Percentiles rank a stretch among this genome's conserved stretches.
Conservation (phyloP, 140 eudicot genomes). For the Erigeron philadelphicus region DNA sequence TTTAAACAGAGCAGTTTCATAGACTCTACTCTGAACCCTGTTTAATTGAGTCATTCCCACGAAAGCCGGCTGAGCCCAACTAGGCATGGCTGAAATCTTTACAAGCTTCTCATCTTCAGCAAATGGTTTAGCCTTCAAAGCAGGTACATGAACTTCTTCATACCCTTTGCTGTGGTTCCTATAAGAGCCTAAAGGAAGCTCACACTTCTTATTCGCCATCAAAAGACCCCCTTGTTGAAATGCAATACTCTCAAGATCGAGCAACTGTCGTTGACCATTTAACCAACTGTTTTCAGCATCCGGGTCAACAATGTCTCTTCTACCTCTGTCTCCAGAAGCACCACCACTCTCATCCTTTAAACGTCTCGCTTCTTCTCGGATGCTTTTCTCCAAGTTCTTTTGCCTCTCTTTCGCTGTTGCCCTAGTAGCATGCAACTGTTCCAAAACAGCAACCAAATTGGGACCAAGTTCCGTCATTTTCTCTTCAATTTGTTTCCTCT, state of each 20-base stretch:
- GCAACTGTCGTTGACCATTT: conserved; percentile 72
- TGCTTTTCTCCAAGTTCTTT: conserved; percentile 73
- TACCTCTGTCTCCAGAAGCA: conserved; percentile 42
- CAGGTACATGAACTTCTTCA: conserved; percentile 92
- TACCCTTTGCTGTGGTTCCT: conserved; percentile 69
- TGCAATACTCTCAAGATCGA: conserved; percentile 74
- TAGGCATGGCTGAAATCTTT: conserved; percentile 70
- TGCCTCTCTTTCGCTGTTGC: conserved; percentile 80
- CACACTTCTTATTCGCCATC: conserved; percentile 71
- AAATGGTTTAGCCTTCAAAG: conserved; percentile 62
- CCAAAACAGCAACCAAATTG: conserved; percentile 61
- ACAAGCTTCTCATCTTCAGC: conserved; percentile 59
- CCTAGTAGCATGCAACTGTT: conserved; percentile 77
- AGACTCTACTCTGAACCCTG: conserved; percentile 88
- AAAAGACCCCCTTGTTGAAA: conserved; percentile 80
- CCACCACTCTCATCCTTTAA: conserved; percentile 64
- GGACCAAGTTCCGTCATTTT: conserved; percentile 56
- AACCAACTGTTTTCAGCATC: conserved; percentile 76
- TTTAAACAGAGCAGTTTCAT: conserved; percentile 68
- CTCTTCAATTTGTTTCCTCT: conserved; percentile 68
- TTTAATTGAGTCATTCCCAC: conserved; percentile 69
- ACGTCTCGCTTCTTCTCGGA: conserved; percentile 72
- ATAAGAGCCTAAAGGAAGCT: conserved; percentile 75
- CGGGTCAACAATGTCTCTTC: conserved; percentile 41
- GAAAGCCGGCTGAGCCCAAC: conserved; percentile 91